These are phyloP conservation scores for Pilaira anomala DNA, from an alignment of 192 early-diverging fungal species.

Conservation along the genomic window DNA sequence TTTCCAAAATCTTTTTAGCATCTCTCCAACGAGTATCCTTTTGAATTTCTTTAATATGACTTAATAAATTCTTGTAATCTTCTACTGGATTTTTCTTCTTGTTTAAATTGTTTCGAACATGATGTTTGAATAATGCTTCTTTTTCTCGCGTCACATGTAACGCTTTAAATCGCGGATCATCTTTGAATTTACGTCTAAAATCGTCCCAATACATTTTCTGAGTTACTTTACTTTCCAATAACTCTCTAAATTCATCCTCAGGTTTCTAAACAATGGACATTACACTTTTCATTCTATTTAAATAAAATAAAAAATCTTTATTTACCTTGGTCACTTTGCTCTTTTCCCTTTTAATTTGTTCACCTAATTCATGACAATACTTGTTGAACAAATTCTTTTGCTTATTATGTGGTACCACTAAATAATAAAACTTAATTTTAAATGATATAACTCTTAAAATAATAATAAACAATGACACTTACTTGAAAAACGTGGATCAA, in stretches of 20 bases:
- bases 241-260: slow-evolving; percentile 52
- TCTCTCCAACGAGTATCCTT: slow-evolving; percentile 63
- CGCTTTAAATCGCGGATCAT: slow-evolving; percentile 59
- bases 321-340: slow-evolving; percentile 36
- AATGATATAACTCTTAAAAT: slow-evolving; percentile 26
- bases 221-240: slow-evolving; percentile 57
- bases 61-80: slow-evolving; percentile 58
- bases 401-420: slow-evolving; percentile 50
- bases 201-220: slow-evolving; percentile 64
- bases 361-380: slow-evolving; percentile 63
- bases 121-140: slow-evolving; percentile 62
- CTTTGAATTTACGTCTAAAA: slow-evolving; percentile 65
- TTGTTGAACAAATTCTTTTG: slow-evolving; percentile 67
- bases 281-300: no score
- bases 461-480: slow-evolving; percentile 29
- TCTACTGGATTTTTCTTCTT: slow-evolving; percentile 25
- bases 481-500: slow-evolving; percentile 60
- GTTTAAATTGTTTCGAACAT: slow-evolving; percentile 45
- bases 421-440: slow-evolving; percentile 4
- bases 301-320: slow-evolving; percentile 5
- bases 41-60: slow-evolving; percentile 53
- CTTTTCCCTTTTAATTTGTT: slow-evolving; percentile 52
- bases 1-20: slow-evolving; percentile 61
- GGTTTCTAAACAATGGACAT: slow-evolving; percentile 26
- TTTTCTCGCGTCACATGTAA: slow-evolving; percentile 57